Evolutionary conservation across 164 flowering plant genomes (phyloP).

Genomic region (Vitis amurensis): DNA sequence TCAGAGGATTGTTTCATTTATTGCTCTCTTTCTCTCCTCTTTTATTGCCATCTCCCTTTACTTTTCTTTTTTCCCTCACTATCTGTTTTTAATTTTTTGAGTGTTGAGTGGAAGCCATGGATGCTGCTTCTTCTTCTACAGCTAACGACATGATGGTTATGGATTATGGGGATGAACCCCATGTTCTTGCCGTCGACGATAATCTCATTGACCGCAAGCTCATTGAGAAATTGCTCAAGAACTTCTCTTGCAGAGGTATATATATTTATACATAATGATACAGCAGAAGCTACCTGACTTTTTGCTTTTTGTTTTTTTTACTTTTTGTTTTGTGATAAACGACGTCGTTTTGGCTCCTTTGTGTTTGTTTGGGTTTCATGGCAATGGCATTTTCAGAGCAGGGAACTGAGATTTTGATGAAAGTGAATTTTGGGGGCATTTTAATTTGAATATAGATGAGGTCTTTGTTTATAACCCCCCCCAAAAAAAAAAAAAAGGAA

Average conservation of each 20-base stretch:
- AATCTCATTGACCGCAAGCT: constrained; percentile 61
- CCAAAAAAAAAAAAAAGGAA: too few species aligned
- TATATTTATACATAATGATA: background rate
- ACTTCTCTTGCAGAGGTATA: constrained; percentile 65
- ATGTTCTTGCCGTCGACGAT: constrained; percentile 86
- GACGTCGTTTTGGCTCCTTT: too few species aligned
- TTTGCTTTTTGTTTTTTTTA: background rate
- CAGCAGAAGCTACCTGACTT: too few species aligned
- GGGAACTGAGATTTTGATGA: too few species aligned
- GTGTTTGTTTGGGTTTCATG: too few species aligned
- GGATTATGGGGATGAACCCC: constrained; percentile 39
- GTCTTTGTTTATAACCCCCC: too few species aligned
- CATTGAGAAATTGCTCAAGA: constrained; percentile 57
- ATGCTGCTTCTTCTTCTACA: background rate
- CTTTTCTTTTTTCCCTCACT: background rate
- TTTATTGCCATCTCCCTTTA: constrained; percentile 1
- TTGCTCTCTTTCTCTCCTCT: background rate
- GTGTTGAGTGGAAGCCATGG: background rate
- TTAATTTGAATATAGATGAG: too few species aligned
- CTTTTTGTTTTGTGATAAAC: too few species aligned
- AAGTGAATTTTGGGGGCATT: too few species aligned
- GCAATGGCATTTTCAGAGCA: too few species aligned
- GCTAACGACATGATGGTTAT: background rate
- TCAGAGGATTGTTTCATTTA: background rate
- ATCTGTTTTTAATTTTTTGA: background rate